Base-by-base conservation (phyloP, 139 green algal genomes). In the Coelastrella sp. region DNA sequence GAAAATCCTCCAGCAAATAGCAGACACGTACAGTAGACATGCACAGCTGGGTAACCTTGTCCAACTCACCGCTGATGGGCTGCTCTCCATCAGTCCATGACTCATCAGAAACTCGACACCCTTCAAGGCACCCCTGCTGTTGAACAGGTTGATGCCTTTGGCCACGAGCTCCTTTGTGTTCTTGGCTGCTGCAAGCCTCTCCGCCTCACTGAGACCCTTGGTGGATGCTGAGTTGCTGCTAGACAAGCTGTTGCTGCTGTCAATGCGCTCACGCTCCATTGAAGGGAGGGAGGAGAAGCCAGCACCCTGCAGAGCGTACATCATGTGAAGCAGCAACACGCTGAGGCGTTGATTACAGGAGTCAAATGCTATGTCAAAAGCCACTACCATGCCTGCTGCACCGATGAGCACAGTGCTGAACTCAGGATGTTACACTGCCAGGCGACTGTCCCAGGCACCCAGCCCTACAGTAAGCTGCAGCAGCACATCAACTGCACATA, bases 91-190 rank as follows among this genome's bases (percentile, higher is more conserved):
- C 17, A 93, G 70, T 22, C 92, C 90, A 17, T 85, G 89, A 78
- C 58, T 65, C 20, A 93, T 87, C 1, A 93, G 91, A 17, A 88
- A 82, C 6, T 90, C 88, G 74, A 94, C 68, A 14, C 86, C 93
- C 88, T 95, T 95, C 57, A 95, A 75, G 6, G 93, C 87, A 8
- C 72, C 89, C 56, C 75, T 88, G 19, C 72, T 87, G 90, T 98
- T 99, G 97, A 99, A 99, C 25, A 96, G 61, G 17, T 86, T 90
- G 15, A 99, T 87, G 15, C 96, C 96, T 4, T 83, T 85, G 57
- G 89, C 85, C 35, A 98, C 90, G 58, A 87, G 84, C 12, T 93
- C 90, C 94, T 99, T 99, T 15, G 91, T 88, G 66, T 92, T 93
- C 93, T 99, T 98, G 35, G 92, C 93, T 0, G 93, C 93, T 49